Conservation (phyloP, 345 rosid species). For the Arabis alpina region DNA sequence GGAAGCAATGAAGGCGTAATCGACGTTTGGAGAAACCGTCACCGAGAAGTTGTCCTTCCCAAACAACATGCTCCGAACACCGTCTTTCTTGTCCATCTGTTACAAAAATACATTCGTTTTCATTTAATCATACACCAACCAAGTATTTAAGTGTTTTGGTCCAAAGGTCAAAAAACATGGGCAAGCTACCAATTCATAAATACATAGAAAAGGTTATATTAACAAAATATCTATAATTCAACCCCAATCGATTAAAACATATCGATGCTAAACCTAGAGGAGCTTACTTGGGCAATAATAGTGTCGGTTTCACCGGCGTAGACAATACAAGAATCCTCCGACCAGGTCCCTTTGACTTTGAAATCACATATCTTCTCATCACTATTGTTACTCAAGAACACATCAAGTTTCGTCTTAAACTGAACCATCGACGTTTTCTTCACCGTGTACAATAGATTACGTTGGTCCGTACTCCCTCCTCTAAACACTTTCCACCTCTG, state of each 20-base stretch:
- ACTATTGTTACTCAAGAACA: slow-evolving; percentile 54
- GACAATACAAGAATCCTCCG: slow-evolving; percentile 50
- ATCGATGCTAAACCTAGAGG: background rate
- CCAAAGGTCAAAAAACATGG: too few relatives aligned
- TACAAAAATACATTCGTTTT: too few relatives aligned
- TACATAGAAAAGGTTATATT: too few relatives aligned
- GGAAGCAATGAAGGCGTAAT: slow-evolving; percentile 48
- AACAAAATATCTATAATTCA: too few relatives aligned
- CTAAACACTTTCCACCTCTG: slow-evolving; percentile 60
- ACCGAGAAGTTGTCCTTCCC: slow-evolving; percentile 51
- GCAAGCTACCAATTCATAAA: too few relatives aligned
- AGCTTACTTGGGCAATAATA: slow-evolving; percentile 53
- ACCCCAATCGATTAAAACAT: too few relatives aligned
- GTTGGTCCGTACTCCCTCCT: slow-evolving; percentile 55
- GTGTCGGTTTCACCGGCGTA: slow-evolving; percentile 55
- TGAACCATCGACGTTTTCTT: slow-evolving; percentile 52
- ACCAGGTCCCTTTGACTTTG: slow-evolving; percentile 49
- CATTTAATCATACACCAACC: too few relatives aligned
- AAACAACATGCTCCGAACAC: slow-evolving; percentile 42
- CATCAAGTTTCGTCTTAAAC: slow-evolving; percentile 51
- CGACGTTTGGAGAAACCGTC: slow-evolving; percentile 50
- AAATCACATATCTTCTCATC: slow-evolving; percentile 52
- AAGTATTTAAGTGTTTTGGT: too few relatives aligned
- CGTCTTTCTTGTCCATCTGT: slow-evolving; percentile 55
- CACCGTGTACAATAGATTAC: slow-evolving; percentile 57